These are phyloP conservation scores for Colletotrichum orchidophilum DNA, from an alignment of 2,329 filamentous ascomycete species.

Conservation along the genomic window DNA sequence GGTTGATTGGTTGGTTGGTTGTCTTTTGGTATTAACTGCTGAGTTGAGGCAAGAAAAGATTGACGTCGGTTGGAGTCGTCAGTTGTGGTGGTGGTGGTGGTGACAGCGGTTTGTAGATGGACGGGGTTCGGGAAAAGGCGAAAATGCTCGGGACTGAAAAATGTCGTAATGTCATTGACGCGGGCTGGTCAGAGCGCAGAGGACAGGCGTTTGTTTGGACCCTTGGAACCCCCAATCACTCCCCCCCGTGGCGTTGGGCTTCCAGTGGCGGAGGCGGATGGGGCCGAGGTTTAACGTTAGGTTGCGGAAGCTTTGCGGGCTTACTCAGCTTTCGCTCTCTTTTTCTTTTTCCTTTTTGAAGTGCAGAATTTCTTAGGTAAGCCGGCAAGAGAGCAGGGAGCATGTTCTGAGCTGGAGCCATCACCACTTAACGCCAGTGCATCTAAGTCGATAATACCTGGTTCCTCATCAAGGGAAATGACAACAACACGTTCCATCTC, in stretches of 20 bases:
- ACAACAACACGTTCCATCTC: too few relatives aligned
- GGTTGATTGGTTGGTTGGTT: not conserved
- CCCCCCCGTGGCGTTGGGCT: not conserved
- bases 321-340: too few relatives aligned
- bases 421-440: too few relatives aligned
- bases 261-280: conserved; percentile 7
- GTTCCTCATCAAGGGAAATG: too few relatives aligned
- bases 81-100: not conserved
- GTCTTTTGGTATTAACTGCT: too few relatives aligned
- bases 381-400: too few relatives aligned
- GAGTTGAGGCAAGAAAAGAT: too few relatives aligned
- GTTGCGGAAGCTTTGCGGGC: not conserved
- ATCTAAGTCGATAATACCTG: too few relatives aligned
- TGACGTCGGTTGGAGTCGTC: not conserved
- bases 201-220: not conserved
- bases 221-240: not conserved
- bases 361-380: too few relatives aligned
- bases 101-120: not conserved
- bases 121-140: not conserved
- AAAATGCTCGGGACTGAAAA: conserved; percentile 1
- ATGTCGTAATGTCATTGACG: conserved; percentile 27
- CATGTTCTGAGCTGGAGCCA: too few relatives aligned
- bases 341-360: too few relatives aligned
- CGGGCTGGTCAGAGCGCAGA: not conserved
- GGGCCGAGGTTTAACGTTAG: not conserved